These are phyloP conservation scores for Tricholomella constricta DNA, from an alignment of 768 basidiomycete genomes.

Conservation along the genomic window DNA sequence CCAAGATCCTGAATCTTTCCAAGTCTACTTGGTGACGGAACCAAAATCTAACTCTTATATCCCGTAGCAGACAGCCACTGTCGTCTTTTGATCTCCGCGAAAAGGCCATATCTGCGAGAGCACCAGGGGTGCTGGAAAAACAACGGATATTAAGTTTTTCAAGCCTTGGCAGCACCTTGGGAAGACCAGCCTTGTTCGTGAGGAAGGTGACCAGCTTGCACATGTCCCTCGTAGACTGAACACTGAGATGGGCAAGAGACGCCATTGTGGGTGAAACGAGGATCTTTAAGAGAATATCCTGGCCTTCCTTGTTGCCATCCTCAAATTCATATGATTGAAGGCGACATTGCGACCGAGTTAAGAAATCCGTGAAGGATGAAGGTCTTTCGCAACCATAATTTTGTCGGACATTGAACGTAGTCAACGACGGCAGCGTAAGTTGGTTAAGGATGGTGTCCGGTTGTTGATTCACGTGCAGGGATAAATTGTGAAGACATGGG, in stretches of 20 bases:
- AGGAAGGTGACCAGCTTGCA: conserved; percentile 1
- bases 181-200: neutral
- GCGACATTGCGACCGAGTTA: conserved; percentile 8
- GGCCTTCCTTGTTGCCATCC: neutral
- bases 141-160: neutral
- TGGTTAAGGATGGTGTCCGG: conserved; percentile 3
- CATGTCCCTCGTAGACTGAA: neutral
- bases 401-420: conserved; percentile 2
- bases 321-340: neutral
- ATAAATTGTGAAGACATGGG: conserved; percentile 1
- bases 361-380: conserved; percentile 4
- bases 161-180: neutral
- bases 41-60: conserved; percentile 3
- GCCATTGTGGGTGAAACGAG: conserved; percentile 4
- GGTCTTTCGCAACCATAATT: neutral
- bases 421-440: conserved; percentile 12
- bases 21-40: neutral
- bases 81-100: neutral
- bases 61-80: neutral
- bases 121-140: neutral
- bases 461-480: neutral
- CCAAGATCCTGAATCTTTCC: conserved; percentile 1
- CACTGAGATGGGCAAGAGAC: conserved; percentile 2
- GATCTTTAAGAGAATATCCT: conserved; percentile 2
- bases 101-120: conserved; percentile 1